These are phyloP conservation scores for Planoprotostelium fungivorum DNA, from an alignment of 78 protist genomes.

Conservation along the genomic window DNA sequence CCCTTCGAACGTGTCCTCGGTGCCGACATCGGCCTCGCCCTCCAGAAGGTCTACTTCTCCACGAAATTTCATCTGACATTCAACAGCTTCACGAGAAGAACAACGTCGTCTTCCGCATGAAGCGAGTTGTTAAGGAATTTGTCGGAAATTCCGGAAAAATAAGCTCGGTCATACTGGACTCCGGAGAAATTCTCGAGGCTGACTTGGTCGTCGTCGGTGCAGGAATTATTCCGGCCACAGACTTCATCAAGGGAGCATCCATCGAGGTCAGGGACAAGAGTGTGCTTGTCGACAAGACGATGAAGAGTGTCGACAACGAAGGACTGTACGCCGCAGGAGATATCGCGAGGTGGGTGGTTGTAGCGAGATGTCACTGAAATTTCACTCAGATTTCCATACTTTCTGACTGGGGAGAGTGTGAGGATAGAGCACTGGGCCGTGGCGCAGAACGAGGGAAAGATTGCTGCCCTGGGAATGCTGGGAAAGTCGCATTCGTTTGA, in stretches of 20 bases:
- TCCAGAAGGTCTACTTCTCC: background rate
- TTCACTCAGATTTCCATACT: conserved; percentile 5
- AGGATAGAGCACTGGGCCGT: conserved; percentile 32
- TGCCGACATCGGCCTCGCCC: background rate
- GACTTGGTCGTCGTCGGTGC: conserved; percentile 7
- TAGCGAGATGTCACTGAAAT: background rate
- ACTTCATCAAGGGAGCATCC: background rate
- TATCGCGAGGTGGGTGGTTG: background rate
- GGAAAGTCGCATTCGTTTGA: background rate
- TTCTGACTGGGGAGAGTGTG: background rate
- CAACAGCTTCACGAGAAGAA: conserved; percentile 15
- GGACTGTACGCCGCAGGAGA: background rate
- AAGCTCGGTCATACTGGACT: background rate
- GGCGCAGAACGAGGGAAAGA: conserved; percentile 9
- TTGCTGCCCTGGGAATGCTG: conserved; percentile 2
- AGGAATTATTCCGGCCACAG: conserved; percentile 7
- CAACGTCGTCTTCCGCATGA: background rate
- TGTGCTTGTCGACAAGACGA: background rate
- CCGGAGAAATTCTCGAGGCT: conserved; percentile 7
- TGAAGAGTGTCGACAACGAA: background rate
- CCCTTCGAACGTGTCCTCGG: conserved; percentile 9
- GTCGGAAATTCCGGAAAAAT: background rate
- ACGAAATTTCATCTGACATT: background rate
- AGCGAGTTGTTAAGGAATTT: background rate
- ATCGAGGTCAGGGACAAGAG: background rate